Percentiles rank a stretch among this genome's conserved stretches.
These are phyloP conservation scores for Aspergillus vadensis DNA, from an alignment of 2,329 filamentous ascomycete species.

Conservation along the genomic window DNA sequence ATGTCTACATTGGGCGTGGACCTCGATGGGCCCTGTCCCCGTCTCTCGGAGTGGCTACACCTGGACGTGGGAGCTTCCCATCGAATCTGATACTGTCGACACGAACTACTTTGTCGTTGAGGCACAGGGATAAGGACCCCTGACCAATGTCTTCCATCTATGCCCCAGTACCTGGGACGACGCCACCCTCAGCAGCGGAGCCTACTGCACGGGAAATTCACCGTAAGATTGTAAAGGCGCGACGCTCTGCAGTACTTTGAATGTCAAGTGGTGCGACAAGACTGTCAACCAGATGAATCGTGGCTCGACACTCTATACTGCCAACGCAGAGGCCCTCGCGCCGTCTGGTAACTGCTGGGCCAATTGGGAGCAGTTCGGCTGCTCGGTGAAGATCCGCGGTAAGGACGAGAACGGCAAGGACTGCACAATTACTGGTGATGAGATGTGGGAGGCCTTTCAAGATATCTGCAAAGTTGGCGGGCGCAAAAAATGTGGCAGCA, in stretches of 20 bases:
- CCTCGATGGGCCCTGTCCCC: neutral
- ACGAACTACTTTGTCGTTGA: conserved; percentile 19
- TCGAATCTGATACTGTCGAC: conserved; percentile 6
- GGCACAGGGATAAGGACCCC: conserved; percentile 13
- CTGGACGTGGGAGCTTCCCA: conserved; percentile 9
- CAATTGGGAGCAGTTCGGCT: neutral
- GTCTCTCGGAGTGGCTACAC: neutral
- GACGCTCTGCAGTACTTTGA: conserved; percentile 13
- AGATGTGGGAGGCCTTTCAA: conserved; percentile 21
- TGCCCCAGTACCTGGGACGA: neutral
- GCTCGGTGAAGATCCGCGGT: conserved; percentile 1
- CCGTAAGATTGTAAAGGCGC: conserved; percentile 17
- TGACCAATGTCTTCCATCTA: conserved; percentile 13
- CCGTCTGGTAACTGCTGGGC: conserved; percentile 2
- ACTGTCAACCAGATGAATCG: conserved; percentile 12
- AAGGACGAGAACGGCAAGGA: neutral
- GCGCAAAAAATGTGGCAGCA: conserved; percentile 20
- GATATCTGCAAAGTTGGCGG: conserved; percentile 19
- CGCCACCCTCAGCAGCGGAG: neutral
- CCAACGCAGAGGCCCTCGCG: neutral
- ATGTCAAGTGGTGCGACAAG: conserved; percentile 19
- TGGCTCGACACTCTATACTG: neutral
- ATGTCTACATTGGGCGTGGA: neutral
- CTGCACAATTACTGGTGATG: neutral
- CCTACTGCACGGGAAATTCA: neutral